Conservation (phyloP, 495 filamentous ascomycete species). For the Daldinia loculata region DNA sequence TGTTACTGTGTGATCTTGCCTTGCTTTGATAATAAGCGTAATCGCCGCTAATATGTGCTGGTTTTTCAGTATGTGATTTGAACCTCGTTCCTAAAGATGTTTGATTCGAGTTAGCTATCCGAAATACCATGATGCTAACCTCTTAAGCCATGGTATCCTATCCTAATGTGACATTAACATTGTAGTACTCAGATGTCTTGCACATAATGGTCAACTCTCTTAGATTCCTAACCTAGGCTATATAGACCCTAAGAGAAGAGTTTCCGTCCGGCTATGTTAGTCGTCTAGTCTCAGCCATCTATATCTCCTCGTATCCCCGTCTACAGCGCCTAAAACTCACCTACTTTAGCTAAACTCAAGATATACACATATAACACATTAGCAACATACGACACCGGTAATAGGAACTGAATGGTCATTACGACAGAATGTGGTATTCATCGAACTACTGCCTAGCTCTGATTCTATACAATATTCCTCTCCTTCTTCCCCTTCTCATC, state of each 20-base stretch:
- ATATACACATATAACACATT: background rate
- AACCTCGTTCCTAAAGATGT: too few species aligned
- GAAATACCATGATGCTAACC: background rate
- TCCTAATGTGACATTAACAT: background rate
- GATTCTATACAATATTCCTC: conserved; percentile 36
- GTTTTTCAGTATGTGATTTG: too few species aligned
- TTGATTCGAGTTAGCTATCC: background rate
- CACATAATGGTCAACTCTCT: background rate
- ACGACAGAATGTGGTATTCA: conserved; percentile 38
- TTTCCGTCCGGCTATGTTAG: background rate
- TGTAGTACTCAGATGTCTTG: background rate
- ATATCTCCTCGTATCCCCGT: background rate
- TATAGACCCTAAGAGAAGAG: background rate
- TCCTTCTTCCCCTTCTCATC: conserved; percentile 8
- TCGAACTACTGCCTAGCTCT: conserved; percentile 27
- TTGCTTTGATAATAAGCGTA: background rate
- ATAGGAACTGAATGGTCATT: background rate
- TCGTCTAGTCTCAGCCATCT: too few species aligned
- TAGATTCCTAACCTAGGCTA: background rate
- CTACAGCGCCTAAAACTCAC: background rate
- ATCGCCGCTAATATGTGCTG: background rate
- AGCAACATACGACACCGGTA: background rate
- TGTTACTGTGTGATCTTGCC: background rate
- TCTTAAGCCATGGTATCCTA: background rate
- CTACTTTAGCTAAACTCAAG: background rate